Conservation (phyloP, 2,329 filamentous ascomycete species). For the Arthrobotrys iridis region DNA sequence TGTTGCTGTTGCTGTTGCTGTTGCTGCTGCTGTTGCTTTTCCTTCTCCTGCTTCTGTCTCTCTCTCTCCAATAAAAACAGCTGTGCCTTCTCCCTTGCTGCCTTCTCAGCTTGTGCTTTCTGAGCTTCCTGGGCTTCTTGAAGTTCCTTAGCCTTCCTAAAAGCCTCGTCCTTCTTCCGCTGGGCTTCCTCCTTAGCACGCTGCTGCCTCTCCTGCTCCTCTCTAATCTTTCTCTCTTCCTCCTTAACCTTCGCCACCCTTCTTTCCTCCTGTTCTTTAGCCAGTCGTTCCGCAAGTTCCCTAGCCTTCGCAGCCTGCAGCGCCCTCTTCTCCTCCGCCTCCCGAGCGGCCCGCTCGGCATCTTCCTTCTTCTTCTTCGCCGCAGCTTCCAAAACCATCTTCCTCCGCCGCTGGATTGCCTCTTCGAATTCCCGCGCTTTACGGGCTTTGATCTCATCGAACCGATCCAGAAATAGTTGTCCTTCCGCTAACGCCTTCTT, state of each 20-base stretch:
- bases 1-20: conserved; percentile 7
- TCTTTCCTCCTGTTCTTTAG: conserved; percentile 3
- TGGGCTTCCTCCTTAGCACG: background rate
- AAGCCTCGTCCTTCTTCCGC: conserved; percentile 1
- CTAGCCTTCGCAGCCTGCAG: background rate
- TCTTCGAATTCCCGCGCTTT: background rate
- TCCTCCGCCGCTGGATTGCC: background rate
- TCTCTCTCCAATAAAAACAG: conserved; percentile 5
- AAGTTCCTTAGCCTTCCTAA: conserved; percentile 5
- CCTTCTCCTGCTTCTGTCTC: conserved; percentile 13
- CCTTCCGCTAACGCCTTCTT: background rate
- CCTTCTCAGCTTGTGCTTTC: background rate
- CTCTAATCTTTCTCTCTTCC: background rate
- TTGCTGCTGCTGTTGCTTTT: conserved; percentile 1
- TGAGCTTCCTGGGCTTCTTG: conserved; percentile 1
- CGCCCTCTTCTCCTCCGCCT: background rate
- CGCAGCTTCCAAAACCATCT: background rate
- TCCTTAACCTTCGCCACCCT: background rate
- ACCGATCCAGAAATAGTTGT: background rate
- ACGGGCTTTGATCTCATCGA: background rate
- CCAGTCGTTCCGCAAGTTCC: background rate
- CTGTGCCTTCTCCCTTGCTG: background rate
- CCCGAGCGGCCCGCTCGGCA: background rate
- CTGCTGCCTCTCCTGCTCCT: conserved; percentile 2
- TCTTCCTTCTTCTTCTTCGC: background rate